Evolutionary conservation across 1,284 basidiomycete species (phyloP), one percentile per base, ranked within the genome.

Genomic region (Leccinum subspadiceum): DNA sequence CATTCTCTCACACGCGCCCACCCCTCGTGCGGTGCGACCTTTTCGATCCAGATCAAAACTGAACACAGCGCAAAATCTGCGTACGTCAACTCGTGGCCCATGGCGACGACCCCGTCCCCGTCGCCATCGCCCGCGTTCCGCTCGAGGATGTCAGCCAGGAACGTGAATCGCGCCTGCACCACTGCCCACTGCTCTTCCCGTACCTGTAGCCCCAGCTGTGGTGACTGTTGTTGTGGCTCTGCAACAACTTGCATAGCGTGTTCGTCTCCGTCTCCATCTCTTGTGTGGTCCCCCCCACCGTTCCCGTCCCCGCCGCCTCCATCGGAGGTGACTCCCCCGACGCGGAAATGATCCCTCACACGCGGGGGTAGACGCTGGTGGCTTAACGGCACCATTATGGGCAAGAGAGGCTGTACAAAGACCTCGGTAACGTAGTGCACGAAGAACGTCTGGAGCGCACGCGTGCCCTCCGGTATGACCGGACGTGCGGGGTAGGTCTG

Each of bases 21-120:
- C 5, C 84, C 85, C 62, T 89, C 87, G 61, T 85, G 83, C 10
- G 85, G 80, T 17, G 86, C 81, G 67, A 88, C 82, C 55, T 81
- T 77, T 70, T 88, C 83, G 50, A 89, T 86, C 86, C 86, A 89
- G 53, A 88, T 80, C 54, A 89, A 68, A 29, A 87, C 80, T 0
- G 88, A 83, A 65, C 86, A 88, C 20, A 90, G 72, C 2, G 85
- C 83, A 68, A 90, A 89, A 65, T 90, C 88, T 0, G 86, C 86
- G 65, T 89, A 89, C 9, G 81, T 83, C 41, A 89, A 77, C 20
- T 87, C 83, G 49, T 78, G 75, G 2, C 87, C 88, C 80, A 84
- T 85, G 22, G 77, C 82, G 24, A 89, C 84, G n/a, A 83, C 74
- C 2, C 85, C 85, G 64, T 87, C 85, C 1, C 86, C 81, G 10